Evolutionary conservation across 345 rosid species (phyloP).

Genomic region (Eucalyptus pauciflora): DNA sequence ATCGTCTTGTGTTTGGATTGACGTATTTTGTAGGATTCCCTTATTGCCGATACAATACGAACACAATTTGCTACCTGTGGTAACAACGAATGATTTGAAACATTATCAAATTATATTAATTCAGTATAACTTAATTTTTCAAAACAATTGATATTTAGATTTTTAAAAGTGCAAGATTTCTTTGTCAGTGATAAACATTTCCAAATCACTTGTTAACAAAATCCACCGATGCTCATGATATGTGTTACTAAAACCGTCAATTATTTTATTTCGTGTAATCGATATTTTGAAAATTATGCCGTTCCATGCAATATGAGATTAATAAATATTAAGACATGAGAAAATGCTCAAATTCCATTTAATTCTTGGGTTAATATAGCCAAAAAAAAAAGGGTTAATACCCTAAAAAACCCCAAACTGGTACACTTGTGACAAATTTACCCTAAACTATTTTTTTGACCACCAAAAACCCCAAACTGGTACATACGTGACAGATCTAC

Average conservation of each 20-base stretch:
- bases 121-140: neutral
- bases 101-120: too few relatives aligned
- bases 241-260: rapidly evolving
- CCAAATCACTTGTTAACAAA: neutral
- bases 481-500: too few relatives aligned
- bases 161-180: neutral
- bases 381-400: too few relatives aligned
- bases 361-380: too few relatives aligned
- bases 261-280: neutral
- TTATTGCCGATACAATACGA: neutral
- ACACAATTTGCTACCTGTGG: rapidly evolving
- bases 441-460: too few relatives aligned
- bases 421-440: too few relatives aligned
- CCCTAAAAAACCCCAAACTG: too few relatives aligned
- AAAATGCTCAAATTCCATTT: neutral
- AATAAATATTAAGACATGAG: neutral
- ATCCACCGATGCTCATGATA: neutral
- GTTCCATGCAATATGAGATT: neutral
- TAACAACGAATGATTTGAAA: too few relatives aligned
- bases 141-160: too few relatives aligned
- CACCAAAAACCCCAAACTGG: too few relatives aligned
- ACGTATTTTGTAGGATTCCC: neutral
- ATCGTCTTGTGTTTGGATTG: neutral
- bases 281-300: neutral
- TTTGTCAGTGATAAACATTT: rapidly evolving